Base-by-base conservation (phyloP, 768 basidiomycete species). In the Suillus americanus region DNA sequence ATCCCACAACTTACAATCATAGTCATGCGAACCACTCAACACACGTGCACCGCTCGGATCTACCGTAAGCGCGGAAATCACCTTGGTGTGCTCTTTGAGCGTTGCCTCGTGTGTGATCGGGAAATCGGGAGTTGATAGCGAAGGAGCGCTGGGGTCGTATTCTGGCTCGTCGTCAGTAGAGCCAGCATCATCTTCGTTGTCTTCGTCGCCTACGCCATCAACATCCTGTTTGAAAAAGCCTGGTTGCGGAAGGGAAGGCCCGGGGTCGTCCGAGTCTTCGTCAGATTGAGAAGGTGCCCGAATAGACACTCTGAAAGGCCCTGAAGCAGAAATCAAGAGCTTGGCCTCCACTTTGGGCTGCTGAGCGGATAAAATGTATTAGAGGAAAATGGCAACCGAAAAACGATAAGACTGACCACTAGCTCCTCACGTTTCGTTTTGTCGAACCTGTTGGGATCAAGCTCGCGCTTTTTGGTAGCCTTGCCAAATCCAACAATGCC, bases 1-100 rank as follows among this genome's bases (percentile, higher is more conserved):
- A 78, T 99, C 97, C 96, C 97, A 99, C 62, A 99, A 77, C 79
- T 99, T 99, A 77, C 91, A 89, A 77, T 99, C 97, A 73, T 99
- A 99, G 75, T 99, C 97, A 79, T 99, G 91, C 23, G 94, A 94
- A 18, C 97, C 97, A 10, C 94, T 92, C 20, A 93, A 78, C 37
- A 99, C 79, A 41, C 97, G 88, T 14, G 97, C 95, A 64, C 97
- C 97, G 25, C 96, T 93, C 8, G 95, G 93, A 77, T 99, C 97
- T 55, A 99, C 80, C 0, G 95, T 84, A 23, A 99, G 81, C 5
- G 97, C 95, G 28, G 96, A 94, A 23, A 99, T 88, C 61, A 97
- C 94, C 80, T 99, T 99, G 16, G 86, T 90, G 74, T 99, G 97
- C 77, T 99, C 96, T 77, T 97, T 97, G 72, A 99, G 83, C 13